These are phyloP conservation scores for Monosporascus sp. DNA, from an alignment of 2,329 filamentous ascomycete species.

Conservation along the genomic window DNA sequence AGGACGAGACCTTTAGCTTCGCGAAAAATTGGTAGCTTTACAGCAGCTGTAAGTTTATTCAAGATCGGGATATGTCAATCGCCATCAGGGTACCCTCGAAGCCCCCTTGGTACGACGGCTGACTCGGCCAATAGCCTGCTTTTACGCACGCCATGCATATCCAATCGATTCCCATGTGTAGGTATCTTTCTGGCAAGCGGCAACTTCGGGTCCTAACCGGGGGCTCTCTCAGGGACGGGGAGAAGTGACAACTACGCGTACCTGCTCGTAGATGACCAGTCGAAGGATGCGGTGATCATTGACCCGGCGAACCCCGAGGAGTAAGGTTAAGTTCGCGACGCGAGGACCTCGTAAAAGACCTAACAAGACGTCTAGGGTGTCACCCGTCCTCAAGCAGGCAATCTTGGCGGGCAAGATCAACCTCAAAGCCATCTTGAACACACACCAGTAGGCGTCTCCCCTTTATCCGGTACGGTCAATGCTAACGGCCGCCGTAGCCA, in stretches of 20 bases:
- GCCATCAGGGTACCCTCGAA: conserved; percentile 13
- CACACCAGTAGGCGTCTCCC: conserved; percentile 75
- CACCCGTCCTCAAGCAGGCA: conserved; percentile 65
- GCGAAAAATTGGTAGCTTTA: conserved; percentile 25
- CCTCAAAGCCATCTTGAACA: conserved; percentile 87
- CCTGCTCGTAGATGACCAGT: conserved; percentile 71
- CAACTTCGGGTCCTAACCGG: not conserved
- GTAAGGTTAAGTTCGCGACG: conserved; percentile 39
- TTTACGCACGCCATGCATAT: conserved; percentile 67
- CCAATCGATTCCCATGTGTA: conserved; percentile 86
- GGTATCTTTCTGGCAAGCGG: conserved; percentile 28
- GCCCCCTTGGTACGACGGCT: conserved; percentile 1
- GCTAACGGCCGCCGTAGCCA: conserved; percentile 54
- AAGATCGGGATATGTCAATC: too few species aligned
- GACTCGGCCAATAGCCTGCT: conserved; percentile 23
- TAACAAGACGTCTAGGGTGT: conserved; percentile 39
- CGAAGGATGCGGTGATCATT: conserved; percentile 72
- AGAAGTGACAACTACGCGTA: conserved; percentile 81
- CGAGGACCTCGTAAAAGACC: not conserved
- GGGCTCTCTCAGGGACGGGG: conserved; percentile 58
- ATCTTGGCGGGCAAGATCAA: conserved; percentile 70
- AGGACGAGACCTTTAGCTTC: conserved; percentile 30
- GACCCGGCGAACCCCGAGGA: conserved; percentile 76
- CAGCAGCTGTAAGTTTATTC: conserved; percentile 24
- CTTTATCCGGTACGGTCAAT: not conserved